Base-by-base conservation (phyloP, 345 rosid genomes). In the Geranium brycei region DNA sequence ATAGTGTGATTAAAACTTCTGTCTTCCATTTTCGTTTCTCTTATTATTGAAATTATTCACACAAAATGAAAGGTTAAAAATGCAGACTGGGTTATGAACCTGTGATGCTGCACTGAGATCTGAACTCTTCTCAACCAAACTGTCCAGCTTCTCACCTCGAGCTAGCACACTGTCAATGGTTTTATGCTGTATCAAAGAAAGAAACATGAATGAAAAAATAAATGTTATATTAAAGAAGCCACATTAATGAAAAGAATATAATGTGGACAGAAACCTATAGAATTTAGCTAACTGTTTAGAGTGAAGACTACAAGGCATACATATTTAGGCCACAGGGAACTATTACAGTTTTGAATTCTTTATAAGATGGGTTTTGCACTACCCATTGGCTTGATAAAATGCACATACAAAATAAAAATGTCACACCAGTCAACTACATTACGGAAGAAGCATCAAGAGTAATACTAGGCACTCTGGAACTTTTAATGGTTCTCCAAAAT, bases 161-260 rank as follows among this genome's bases (percentile, higher is more conserved):
- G 91, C 96, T 64, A 93, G 91, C 62, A 93, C 99, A 18, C 96
- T 91, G 70, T 95, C 99, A 57, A 93, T 93, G 63, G 99, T 93
- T 82, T 95, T 88, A 78, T 93, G 99, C 99, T 93, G 82, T 28
- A 65, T 61, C 56, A 79, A 66, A 68, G 4, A 62, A 31, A 62
- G 7, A 19, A 59, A 51, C 32, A 58, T 19, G 28, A 23, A 59
- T 32, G 58, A 5, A 5, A 51, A 31, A 56, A 47, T 63, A 16
- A 63, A 19, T 2, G 7, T 38, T 14, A 17, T 58, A 19, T n/a
- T 58, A 59, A 53, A 64, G 61, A 64, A 19, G n/a, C 35, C 59
- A 28, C 38, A 41, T 47, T 6, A 13, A 47, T 47, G 53, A 47
- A 4, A 35, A 35, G 53, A 6, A 47, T 13, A 47, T 13, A 11